A percentile compares a stretch with the other conserved stretches of the same genome.
Evolutionary conservation across 257 asterid species (phyloP).

Genomic region (Voacanga thouarsii): DNA sequence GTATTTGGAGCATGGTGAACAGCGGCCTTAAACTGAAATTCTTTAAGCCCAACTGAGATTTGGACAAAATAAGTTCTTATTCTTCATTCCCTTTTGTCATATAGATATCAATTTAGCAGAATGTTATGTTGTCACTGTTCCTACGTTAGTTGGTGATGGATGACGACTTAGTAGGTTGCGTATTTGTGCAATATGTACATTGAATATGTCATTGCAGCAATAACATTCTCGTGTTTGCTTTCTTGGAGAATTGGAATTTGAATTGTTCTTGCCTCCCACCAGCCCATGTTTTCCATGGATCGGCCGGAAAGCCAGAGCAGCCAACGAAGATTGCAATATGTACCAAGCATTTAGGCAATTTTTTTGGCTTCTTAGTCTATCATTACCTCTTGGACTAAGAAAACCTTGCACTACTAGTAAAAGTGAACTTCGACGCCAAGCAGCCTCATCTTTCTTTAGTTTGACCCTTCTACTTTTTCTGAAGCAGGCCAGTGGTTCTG

Average conservation of each 20-base stretch:
- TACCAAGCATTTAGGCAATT: too few species aligned
- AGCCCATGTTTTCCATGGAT: too few species aligned
- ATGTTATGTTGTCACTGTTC: constrained; percentile 1
- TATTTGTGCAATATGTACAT: neutral
- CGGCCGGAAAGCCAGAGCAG: too few species aligned
- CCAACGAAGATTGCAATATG: too few species aligned
- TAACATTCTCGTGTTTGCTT: neutral
- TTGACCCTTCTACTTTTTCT: too few species aligned
- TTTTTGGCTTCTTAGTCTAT: too few species aligned
- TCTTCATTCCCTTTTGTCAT: neutral
- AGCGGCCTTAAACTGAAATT: constrained; percentile 83
- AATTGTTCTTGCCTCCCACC: neutral
- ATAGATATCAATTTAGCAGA: neutral
- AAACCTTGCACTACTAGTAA: too few species aligned
- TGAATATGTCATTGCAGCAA: neutral
- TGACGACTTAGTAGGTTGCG: neutral
- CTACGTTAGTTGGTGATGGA: neutral
- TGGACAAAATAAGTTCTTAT: neutral
- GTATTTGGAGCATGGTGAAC: constrained; percentile 94
- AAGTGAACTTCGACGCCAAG: too few species aligned
- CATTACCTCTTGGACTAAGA: too few species aligned
- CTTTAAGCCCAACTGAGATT: constrained; percentile 44
- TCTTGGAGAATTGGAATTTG: neutral
- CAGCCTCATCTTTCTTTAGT: too few species aligned
- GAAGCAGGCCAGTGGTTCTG: too few species aligned